phyloP scores from a whole-genome alignment of 106 monocot species.

The Acanthochlamys bracteata region DNA sequence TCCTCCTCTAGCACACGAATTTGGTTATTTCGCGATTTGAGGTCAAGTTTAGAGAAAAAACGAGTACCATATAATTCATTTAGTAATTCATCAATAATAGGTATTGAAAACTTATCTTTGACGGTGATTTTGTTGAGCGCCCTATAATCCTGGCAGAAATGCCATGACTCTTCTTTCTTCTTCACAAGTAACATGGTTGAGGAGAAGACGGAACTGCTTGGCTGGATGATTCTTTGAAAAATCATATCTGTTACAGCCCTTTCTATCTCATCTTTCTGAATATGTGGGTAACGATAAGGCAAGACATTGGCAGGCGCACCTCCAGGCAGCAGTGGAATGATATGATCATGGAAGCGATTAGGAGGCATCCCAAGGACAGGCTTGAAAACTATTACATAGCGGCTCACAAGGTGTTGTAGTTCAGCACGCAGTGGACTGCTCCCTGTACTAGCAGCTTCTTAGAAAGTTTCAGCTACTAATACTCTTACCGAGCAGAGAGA shows the following conservation, averaged over 20 bases:
- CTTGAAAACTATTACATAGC: not conserved
- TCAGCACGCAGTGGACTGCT: not conserved
- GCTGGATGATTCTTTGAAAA: not conserved
- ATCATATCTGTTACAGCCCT: not conserved
- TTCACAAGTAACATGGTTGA: conserved; percentile 3
- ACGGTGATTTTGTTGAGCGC: conserved; percentile 2
- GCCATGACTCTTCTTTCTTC: conserved; percentile 4
- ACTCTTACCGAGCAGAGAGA: too few relatives aligned
- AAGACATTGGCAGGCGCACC: not conserved
- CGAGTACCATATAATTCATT: not conserved
- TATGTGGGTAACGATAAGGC: not conserved
- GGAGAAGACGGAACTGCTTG: not conserved
- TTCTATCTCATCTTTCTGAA: conserved; percentile 3
- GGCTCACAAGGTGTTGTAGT: not conserved
- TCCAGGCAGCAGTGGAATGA: not conserved
- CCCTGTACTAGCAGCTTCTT: not conserved
- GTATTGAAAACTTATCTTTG: conserved; percentile 12
- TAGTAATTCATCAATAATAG: conserved; percentile 10
- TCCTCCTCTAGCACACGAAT: not conserved
- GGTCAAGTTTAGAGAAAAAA: conserved; percentile 15
- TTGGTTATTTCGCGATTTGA: conserved; percentile 7
- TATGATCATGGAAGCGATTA: not conserved
- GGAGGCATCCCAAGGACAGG: not conserved
- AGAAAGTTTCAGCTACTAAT: too few relatives aligned
- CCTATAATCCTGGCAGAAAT: conserved; percentile 1